Base-by-base conservation (phyloP, 2,329 filamentous ascomycete species). In the Hirsutella minnesotensis region DNA sequence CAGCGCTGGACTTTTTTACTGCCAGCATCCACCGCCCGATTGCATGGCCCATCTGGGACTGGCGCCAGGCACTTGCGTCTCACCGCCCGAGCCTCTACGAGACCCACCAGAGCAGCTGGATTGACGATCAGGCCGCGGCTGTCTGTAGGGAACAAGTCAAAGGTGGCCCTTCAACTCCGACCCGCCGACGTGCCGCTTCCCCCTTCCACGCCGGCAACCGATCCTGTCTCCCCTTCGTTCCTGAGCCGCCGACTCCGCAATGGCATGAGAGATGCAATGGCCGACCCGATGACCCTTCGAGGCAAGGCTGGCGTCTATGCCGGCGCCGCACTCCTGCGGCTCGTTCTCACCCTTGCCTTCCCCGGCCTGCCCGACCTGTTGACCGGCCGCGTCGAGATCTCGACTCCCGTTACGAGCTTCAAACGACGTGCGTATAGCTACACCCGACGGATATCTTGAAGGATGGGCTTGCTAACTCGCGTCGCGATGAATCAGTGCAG, bases 381-480 rank as follows among this genome's bases (percentile, higher is more conserved):
- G 48, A 92, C 87, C 18, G 85, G 83, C 50, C 83, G 92, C 58
- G 92, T 95, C 55, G 92, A 98, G 70, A 83, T 98, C 56, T 95
- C 92, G 37, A 98, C 92, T 19, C 90, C 92, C 33, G 84, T 96
- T 38, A 95, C 87, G 54, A 95, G 90, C 75, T 98, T 95, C 76
- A 96, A 96, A 70, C 79, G 92, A 77, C 71, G 89, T 94, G 73
- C 63, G 83, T 35, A 7, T 9, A 16, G 12, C 3, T 5, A 19
- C 16, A 7, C 33, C n/a, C 4, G 16, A 5, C 9, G n/a, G 5
- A 35, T 18, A 18, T 9, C 5, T 18, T 2, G 33, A 35, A 9
- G 16, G n/a, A 2, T 3, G 18, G 7, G 2, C 9, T 5, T 9
- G 33, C 33, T 35, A n/a, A 35, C 33, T 35, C 13, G 16, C 33